These are phyloP conservation scores for Trebouxia gelatinosa DNA, from an alignment of 163 green algal genomes.

Conservation along the genomic window DNA sequence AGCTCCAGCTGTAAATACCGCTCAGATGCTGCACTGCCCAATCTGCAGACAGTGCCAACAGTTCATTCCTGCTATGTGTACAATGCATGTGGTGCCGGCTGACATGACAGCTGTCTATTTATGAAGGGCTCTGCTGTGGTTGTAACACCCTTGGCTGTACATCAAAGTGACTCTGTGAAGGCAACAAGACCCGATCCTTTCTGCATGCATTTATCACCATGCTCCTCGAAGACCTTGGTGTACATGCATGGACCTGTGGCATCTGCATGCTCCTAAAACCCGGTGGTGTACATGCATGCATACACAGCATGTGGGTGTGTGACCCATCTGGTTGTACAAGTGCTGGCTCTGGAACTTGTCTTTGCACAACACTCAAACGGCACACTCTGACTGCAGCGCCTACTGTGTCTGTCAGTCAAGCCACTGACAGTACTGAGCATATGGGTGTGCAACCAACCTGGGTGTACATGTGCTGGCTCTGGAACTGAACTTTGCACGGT, in stretches of 20 bases:
- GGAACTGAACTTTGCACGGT: neutral
- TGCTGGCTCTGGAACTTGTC: neutral
- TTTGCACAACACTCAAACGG: too few species aligned
- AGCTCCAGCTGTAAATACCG: constrained; percentile 26
- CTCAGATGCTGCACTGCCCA: neutral
- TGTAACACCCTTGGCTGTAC: neutral
- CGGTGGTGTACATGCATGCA: neutral
- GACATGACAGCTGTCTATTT: neutral
- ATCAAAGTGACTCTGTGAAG: neutral
- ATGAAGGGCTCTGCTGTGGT: neutral
- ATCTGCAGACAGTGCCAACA: neutral
- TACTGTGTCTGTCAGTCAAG: constrained; percentile 16
- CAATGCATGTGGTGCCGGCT: neutral
- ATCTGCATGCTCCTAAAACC: neutral
- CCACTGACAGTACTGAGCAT: neutral
- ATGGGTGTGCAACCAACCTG: neutral
- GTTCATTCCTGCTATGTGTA: neutral
- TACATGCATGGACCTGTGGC: too few species aligned
- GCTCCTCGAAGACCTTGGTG: too few species aligned
- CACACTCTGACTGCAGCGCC: constrained; percentile 9
- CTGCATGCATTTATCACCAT: neutral
- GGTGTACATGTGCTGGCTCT: neutral
- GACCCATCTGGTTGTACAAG: neutral
- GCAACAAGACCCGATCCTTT: neutral
- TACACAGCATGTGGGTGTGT: too few species aligned